Evolutionary conservation across 371 early-diverging fungal genomes (phyloP), one percentile per base, ranked within the genome.

Genomic region (Encephalitozoon hellem): DNA sequence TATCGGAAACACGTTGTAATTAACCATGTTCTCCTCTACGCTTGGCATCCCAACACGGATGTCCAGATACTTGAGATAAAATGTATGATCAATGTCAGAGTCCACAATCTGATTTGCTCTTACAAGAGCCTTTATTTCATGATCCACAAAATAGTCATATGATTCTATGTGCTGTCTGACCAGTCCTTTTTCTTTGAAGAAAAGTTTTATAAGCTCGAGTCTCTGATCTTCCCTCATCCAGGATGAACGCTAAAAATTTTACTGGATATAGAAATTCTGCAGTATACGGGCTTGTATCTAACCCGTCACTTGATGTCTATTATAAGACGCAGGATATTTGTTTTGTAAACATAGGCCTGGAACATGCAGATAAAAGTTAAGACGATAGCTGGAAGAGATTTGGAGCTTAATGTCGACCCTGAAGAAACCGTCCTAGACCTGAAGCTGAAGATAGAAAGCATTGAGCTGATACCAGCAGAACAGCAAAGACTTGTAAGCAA

Each of bases 91-190:
- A 5, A 97, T 93, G 80, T 99, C 99, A 0, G 94, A 93, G n/a
- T 90, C 91, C 39, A 99, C 90, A 74, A 89, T 89, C 77, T 90
- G 89, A 85, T 96, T 97, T 9, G 96, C 94, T 78, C 89, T 87
- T 68, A 97, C 87, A 77, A 99, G 96, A 79, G 92, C 91, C 81
- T 92, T 89, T 74, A 99, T 86, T 74, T 95, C 99, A 18, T 90
- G 89, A 77, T 94, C 89, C 79, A 97, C 88, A 86, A 98, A 97
- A 84, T 95, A 94, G 87, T 99, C 94, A 87, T 94, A 99, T 0
- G 99, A 99, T 83, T 96, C 96, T 72, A 96, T 89, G 83, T 99
- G 99, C 85, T 99, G 99, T 84, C 97, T 93, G 71, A 96, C 92
- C 39, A 99, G 90, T 77, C 97, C 97, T 82, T 95, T 96, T 51